phyloP scores from a whole-genome alignment of 176 grass and related monocot species.

The Cocos nucifera region DNA sequence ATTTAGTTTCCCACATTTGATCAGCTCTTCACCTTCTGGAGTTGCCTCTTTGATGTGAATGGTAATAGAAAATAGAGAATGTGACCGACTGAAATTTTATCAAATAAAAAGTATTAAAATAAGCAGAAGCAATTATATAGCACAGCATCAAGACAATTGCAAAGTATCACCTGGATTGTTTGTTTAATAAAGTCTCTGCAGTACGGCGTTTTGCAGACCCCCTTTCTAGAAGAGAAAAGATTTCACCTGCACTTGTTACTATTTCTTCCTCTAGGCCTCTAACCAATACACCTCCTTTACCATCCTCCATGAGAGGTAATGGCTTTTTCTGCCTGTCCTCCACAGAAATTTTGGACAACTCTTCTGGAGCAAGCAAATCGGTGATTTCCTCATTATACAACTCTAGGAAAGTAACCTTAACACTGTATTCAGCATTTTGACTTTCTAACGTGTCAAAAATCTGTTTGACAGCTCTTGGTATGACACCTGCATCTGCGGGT shows the following conservation, averaged over 20 bases:
- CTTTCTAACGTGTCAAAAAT: slow-evolving; percentile 90
- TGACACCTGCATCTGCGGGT: slow-evolving; percentile 79
- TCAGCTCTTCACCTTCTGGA: slow-evolving; percentile 95
- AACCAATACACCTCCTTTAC: slow-evolving; percentile 92
- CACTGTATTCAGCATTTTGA: slow-evolving; percentile 96
- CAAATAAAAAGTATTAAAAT: slow-evolving; percentile 9
- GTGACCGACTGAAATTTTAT: slow-evolving; percentile 71
- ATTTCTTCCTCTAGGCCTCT: slow-evolving; percentile 95
- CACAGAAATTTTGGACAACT: slow-evolving; percentile 51
- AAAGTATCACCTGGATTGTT: slow-evolving; percentile 89
- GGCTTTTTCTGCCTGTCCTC: slow-evolving; percentile 83
- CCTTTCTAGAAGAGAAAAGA: slow-evolving; percentile 90
- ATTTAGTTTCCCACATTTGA: slow-evolving; percentile 96
- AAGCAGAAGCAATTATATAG: not conserved
- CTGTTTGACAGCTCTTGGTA: slow-evolving; percentile 92
- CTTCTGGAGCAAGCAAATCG: too few species aligned
- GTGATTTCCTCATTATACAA: slow-evolving; percentile 99
- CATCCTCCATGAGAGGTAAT: slow-evolving; percentile 95
- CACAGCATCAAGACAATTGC: not conserved
- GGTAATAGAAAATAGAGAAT: slow-evolving; percentile 96
- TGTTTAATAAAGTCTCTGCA: slow-evolving; percentile 89
- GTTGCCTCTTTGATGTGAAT: slow-evolving; percentile 99
- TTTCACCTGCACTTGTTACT: slow-evolving; percentile 71
- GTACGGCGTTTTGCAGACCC: slow-evolving; percentile 91
- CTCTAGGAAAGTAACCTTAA: slow-evolving; percentile 94